Evolutionary conservation across 2,329 filamentous ascomycete species (phyloP), one percentile per base, ranked within the genome.

Genomic region (Ilyonectria robusta): DNA sequence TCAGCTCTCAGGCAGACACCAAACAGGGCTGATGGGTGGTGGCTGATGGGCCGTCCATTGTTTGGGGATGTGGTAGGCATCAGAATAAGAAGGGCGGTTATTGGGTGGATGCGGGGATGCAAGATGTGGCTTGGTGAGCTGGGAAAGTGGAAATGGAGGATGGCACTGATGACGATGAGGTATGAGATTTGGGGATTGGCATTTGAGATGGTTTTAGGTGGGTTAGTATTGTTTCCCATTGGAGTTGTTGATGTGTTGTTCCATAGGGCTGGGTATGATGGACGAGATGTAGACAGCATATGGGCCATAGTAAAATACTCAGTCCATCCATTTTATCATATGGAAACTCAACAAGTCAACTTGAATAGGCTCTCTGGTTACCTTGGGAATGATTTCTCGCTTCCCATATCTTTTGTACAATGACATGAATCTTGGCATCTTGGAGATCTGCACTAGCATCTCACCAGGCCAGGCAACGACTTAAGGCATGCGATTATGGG

Each of bases 41-140:
- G 40, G 59, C 13, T 62, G 35, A 51, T 21, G 15, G 29, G 6
- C 26, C 10, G 53, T 40, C 29, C 21, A 47, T 42, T n/a, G n/a
- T 47, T 46, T 40, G 29, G 23, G 29, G 59, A 15, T 42, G 53
- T 21, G 17, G 50, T 65, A 80, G 79, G 78, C 78, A 80, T 77
- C 77, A 67, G 70, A 60, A 79, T 79, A 78, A 69, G 68, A 35
- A 23, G 31, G 26, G 42, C 65, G 61, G 17, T 76, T 63, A 78
- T 78, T 80, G 79, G 79, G 56, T 55, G 54, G 17, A 40, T 19
- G 40, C 29, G 29, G 46, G 37, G 15, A 42, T n/a, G 40, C 5
- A 17, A 17, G 40, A 42, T 51, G 60, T 47, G 59, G 58, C 46
- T 62, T 31, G 44, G 44, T 13, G 37, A 33, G 59, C 31, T 62